Evolutionary conservation across 2,329 filamentous ascomycete genomes (phyloP).

Genomic region (Atkinsonella texensis): DNA sequence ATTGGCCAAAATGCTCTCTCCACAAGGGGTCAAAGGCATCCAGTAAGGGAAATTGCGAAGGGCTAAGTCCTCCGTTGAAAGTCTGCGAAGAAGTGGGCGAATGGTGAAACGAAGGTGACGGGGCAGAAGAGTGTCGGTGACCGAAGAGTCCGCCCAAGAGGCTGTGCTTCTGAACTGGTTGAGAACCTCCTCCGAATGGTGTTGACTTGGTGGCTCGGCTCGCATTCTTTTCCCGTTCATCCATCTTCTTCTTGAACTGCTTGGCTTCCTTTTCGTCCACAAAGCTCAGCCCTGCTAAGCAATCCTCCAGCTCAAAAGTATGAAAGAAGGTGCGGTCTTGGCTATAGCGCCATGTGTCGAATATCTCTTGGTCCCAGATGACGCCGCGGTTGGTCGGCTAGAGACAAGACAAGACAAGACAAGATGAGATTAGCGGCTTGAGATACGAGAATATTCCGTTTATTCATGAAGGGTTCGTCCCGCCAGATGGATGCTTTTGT

Average conservation of each 20-base stretch:
- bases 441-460: background rate
- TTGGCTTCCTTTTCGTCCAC: conserved; percentile 96
- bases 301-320: conserved; percentile 91
- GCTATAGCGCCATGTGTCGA: conserved; percentile 89
- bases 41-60: conserved; percentile 48
- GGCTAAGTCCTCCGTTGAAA: conserved; percentile 30
- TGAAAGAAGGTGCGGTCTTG: conserved; percentile 97
- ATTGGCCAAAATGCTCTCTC: conserved; percentile 54
- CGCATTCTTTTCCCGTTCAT: conserved; percentile 89
- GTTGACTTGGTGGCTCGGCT: conserved; percentile 75
- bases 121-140: conserved; percentile 46
- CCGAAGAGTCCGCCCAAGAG: conserved; percentile 52
- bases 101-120: conserved; percentile 22
- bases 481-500: too few species aligned
- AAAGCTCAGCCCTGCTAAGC: conserved; percentile 81
- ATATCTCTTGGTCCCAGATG: conserved; percentile 96
- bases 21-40: conserved; percentile 54
- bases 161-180: conserved; percentile 28
- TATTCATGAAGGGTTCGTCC: background rate
- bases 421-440: background rate
- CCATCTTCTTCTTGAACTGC: conserved; percentile 94
- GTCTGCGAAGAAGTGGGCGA: conserved; percentile 32
- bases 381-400: conserved; percentile 71
- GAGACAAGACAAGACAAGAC: background rate
- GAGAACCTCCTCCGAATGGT: conserved; percentile 50